phyloP scores from a whole-genome alignment of 306 rosid genomes.

The Myrica gale region DNA sequence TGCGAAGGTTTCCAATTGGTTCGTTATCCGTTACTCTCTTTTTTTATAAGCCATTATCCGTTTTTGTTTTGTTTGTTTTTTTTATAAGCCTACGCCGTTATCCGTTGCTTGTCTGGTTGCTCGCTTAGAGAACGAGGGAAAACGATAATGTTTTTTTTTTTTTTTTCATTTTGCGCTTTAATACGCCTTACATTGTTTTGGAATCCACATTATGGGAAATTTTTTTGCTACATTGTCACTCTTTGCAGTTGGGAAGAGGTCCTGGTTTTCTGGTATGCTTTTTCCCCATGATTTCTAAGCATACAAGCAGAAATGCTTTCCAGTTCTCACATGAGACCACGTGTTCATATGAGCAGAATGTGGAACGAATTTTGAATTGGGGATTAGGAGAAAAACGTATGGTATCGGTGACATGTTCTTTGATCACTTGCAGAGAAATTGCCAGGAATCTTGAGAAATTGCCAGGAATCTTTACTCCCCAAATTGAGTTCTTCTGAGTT shows the following conservation, averaged over 20 bases:
- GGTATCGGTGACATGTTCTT: not conserved
- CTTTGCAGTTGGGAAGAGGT: not conserved
- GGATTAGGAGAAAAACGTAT: not conserved
- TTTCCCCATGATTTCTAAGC: not conserved
- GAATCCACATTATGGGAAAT: not conserved
- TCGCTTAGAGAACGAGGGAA: not conserved
- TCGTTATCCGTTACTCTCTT: not conserved
- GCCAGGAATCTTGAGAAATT: not conserved
- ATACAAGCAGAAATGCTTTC: not conserved
- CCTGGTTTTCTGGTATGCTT: not conserved
- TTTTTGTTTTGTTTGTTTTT: no score
- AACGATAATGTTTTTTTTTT: not conserved
- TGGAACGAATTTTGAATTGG: not conserved
- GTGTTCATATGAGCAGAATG: not conserved
- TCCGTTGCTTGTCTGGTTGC: not conserved
- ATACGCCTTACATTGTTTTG: not conserved
- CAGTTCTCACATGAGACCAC: not conserved
- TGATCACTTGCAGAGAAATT: slow-evolving; percentile 8
- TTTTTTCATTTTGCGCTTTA: not conserved
- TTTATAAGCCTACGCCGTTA: not conserved
- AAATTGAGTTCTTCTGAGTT: not conserved
- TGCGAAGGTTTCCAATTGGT: not conserved
- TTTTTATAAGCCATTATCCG: no score
- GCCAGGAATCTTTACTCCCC: not conserved
- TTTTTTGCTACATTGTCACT: not conserved